Evolutionary conservation across 345 rosid species (phyloP).

Genomic region (Camelina hispida): DNA sequence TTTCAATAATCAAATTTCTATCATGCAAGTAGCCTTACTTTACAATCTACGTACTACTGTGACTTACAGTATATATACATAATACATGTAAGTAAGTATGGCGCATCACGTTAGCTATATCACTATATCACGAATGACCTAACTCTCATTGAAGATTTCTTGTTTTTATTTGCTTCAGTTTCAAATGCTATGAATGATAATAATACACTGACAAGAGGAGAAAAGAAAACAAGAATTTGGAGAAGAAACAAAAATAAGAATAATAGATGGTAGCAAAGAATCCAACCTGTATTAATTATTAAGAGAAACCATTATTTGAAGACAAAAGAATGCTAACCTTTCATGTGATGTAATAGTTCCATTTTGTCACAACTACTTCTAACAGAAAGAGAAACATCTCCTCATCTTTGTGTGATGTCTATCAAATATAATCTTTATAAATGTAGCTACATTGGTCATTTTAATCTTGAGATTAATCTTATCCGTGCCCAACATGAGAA

Average conservation of each 20-base stretch:
- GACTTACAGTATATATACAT: neutral
- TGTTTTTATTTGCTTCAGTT: neutral
- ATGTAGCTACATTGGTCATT: neutral
- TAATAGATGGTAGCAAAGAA: constrained; percentile 32
- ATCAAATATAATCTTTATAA: neutral
- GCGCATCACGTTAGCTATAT: neutral
- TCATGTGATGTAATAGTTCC: constrained; percentile 41
- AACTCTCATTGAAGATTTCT: constrained; percentile 4
- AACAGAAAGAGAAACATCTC: constrained; percentile 27
- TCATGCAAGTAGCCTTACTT: neutral
- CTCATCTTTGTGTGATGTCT: neutral
- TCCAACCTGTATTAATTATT: constrained; percentile 43
- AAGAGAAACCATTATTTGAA: constrained; percentile 31
- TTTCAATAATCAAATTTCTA: neutral
- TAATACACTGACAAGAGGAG: neutral
- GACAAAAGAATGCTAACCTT: constrained; percentile 32
- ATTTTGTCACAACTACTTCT: constrained; percentile 41
- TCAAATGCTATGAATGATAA: constrained; percentile 10
- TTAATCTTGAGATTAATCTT: no score
- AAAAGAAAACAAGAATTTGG: neutral
- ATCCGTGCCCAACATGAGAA: no score
- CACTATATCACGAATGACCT: neutral
- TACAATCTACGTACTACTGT: neutral
- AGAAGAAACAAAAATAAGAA: neutral
- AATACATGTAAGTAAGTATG: neutral